Base-by-base conservation (phyloP, 2,329 filamentous ascomycete species). In the Colletotrichum sp. region DNA sequence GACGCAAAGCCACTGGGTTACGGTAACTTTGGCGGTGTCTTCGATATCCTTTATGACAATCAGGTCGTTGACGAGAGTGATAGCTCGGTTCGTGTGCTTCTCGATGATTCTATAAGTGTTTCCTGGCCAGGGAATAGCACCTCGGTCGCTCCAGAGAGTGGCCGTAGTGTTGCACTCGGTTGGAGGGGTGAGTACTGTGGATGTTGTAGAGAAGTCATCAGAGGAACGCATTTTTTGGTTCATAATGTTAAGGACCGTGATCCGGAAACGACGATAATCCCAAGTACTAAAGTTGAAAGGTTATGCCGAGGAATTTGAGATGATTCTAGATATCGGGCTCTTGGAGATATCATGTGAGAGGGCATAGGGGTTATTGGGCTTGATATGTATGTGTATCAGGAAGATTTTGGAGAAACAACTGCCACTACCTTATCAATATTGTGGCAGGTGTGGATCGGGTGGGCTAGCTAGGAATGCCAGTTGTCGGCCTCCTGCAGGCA, bases 1-100 rank as follows among this genome's bases (percentile, higher is more conserved):
- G 18, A 84, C 80, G 67, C 85, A 87, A 24, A 76, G 67, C 85
- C 85, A 87, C 61, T 67, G 66, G 8, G 72, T 60, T 15, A 55
- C 67, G 5, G 66, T 24, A 12, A 36, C 15, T 2, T 21, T n/a
- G 4, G 7, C 15, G 10, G n/a, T 36, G 4, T 48, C 6, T 2
- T 58, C 13, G 15, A 64, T 21, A 13, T 78, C 72, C 12, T 61
- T 43, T 2, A 80, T 32, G 30, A 36, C 48, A 6, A 64, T 10
- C 1, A 55, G 38, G 13, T 8, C 61, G 4, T 65, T n/a, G n/a
- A 32, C 60, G 4, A 79, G 34, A 7, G 71, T 78, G 18, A 80
- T 78, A 2, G 63, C 75, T 10, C 34, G 48, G 13, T 61, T 32
- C 2, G 76, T 75, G 7, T 32, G 26, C 21, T 68, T 74, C 12